A percentile compares a stretch with the other conserved stretches of the same genome.
Evolutionary conservation across 1,139 yeast species (phyloP).

Genomic region (Geotrichum klebahnii): DNA sequence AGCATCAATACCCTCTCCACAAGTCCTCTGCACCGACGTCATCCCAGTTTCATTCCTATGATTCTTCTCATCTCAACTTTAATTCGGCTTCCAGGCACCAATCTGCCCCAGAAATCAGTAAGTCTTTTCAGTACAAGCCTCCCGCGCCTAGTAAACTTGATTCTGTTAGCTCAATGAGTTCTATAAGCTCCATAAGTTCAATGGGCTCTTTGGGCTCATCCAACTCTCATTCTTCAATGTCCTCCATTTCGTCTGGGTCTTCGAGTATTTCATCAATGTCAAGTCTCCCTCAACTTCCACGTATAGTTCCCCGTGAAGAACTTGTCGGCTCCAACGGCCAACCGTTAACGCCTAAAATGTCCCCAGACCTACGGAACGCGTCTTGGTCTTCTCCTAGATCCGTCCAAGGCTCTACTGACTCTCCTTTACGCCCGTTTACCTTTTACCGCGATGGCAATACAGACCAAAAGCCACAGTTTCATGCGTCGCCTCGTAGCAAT

Average conservation of each 20-base stretch:
- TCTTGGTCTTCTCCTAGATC: slow-evolving; percentile 11
- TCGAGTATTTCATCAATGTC: slow-evolving; percentile 12
- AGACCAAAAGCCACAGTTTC: slow-evolving; percentile 9
- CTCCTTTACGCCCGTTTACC: slow-evolving; percentile 18
- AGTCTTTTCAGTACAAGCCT: slow-evolving; percentile 16
- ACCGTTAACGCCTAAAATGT: slow-evolving; percentile 7
- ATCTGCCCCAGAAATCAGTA: slow-evolving; percentile 26
- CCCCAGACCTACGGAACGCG: slow-evolving; percentile 4
- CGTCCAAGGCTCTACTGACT: slow-evolving; percentile 4
- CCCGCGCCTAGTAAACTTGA: slow-evolving; percentile 1
- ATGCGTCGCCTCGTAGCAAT: background rate
- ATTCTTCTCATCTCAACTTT: slow-evolving; percentile 8
- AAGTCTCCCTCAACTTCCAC: slow-evolving; percentile 11
- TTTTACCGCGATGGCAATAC: slow-evolving; percentile 14
- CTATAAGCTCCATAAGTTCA: background rate
- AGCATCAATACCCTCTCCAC: slow-evolving; percentile 17
- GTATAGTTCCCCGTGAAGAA: slow-evolving; percentile 16
- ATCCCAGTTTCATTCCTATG: slow-evolving; percentile 9
- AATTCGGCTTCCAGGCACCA: slow-evolving; percentile 24
- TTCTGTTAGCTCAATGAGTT: too few relatives aligned
- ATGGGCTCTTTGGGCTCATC: slow-evolving; percentile 13
- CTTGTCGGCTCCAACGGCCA: slow-evolving; percentile 7
- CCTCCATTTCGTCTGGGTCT: slow-evolving; percentile 12
- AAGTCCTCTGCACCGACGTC: slow-evolving; percentile 20
- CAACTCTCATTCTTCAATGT: slow-evolving; percentile 18